These are phyloP conservation scores for Ceratobasidium sp. DNA, from an alignment of 1,284 basidiomycete genomes.

Conservation along the genomic window DNA sequence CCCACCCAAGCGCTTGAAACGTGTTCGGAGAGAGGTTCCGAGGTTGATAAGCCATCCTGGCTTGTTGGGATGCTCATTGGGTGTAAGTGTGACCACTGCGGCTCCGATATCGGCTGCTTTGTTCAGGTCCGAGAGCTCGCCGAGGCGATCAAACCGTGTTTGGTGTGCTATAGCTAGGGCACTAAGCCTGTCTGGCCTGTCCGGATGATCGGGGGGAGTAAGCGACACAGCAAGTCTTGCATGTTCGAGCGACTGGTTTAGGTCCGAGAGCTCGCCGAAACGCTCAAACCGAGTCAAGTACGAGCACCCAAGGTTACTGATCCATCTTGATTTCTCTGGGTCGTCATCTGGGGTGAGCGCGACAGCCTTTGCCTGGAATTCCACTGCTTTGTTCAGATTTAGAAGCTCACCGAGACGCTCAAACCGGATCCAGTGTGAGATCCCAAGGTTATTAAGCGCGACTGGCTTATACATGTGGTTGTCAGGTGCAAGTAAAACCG, in stretches of 20 bases:
- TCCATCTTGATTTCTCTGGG: not conserved
- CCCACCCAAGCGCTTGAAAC: not conserved
- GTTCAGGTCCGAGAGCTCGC: not conserved
- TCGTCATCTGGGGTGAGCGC: not conserved
- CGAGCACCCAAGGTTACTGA: not conserved
- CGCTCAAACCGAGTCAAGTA: conserved; percentile 1
- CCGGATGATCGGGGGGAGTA: not conserved
- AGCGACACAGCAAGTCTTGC: not conserved
- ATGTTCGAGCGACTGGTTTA: not conserved
- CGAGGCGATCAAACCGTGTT: not conserved
- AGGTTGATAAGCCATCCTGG: not conserved
- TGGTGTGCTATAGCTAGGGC: not conserved
- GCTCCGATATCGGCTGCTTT: not conserved
- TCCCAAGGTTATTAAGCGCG: not conserved
- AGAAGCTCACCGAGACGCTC: not conserved
- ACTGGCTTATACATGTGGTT: not conserved
- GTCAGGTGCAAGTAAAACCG: not conserved
- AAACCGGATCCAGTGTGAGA: not conserved
- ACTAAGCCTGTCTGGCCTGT: not conserved
- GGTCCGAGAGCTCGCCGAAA: not conserved
- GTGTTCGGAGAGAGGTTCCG: not conserved
- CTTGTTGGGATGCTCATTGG: not conserved
- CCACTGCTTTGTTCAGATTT: conserved; percentile 6
- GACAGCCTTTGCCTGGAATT: not conserved
- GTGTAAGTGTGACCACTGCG: not conserved